Evolutionary conservation across 805 yeast genomes (phyloP).

Genomic region (Brettanomyces custersianus): DNA sequence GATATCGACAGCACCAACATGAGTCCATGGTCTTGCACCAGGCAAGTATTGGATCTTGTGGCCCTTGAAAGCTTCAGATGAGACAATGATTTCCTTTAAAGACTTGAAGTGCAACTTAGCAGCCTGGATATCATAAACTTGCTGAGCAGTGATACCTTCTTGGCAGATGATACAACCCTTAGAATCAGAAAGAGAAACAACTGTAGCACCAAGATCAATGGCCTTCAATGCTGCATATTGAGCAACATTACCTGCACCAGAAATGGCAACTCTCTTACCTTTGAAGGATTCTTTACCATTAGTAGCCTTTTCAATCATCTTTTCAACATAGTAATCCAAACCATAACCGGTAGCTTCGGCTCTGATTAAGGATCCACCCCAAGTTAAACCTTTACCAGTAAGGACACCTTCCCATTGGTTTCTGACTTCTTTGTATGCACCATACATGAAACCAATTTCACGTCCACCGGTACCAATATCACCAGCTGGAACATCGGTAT

Average conservation of each 20-base stretch:
- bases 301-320: slow-evolving; percentile 92
- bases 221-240: slow-evolving; percentile 98
- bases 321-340: slow-evolving; percentile 90
- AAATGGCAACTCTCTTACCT: slow-evolving; percentile 92
- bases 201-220: slow-evolving; percentile 93
- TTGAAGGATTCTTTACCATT: slow-evolving; percentile 80
- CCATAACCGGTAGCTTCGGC: slow-evolving; percentile 99
- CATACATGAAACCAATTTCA: slow-evolving; percentile 90
- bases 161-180: slow-evolving; percentile 78
- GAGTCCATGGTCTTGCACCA: slow-evolving; percentile 95
- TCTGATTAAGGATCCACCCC: slow-evolving; percentile 99
- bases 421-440: slow-evolving; percentile 88
- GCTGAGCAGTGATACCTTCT: slow-evolving; percentile 77
- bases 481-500: slow-evolving; percentile 99
- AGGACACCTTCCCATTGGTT: slow-evolving; percentile 95
- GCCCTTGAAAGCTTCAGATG: slow-evolving; percentile 41
- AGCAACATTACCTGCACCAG: slow-evolving; percentile 99
- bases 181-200: slow-evolving; percentile 90
- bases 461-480: slow-evolving; percentile 98
- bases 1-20: slow-evolving; percentile 85
- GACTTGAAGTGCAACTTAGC: slow-evolving; percentile 76
- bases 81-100: slow-evolving; percentile 57
- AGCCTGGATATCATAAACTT: slow-evolving; percentile 61
- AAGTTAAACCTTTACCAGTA: slow-evolving; percentile 94
- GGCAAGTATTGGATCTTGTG: slow-evolving; percentile 70